A percentile compares a stretch with the other conserved stretches of the same genome.
Evolutionary conservation across 23 red algal genomes (phyloP).

Genomic region (Cyanidioschyzon merolae): DNA sequence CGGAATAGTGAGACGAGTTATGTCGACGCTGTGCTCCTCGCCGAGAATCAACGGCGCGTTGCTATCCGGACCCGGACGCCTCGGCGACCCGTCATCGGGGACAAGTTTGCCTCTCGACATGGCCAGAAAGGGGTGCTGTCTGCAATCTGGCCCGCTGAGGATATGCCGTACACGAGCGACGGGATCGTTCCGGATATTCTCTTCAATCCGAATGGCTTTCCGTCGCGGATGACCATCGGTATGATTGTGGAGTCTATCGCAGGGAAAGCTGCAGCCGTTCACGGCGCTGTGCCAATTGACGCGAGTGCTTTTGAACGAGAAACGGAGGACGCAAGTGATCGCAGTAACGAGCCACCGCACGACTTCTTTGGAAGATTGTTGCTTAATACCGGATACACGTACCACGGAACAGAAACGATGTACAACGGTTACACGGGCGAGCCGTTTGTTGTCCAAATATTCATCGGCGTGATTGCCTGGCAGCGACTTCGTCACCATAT

Average conservation of each 20-base stretch:
- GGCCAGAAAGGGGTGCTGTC: slow-evolving; percentile 92
- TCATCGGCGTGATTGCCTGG: slow-evolving; percentile 85
- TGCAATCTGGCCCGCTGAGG: slow-evolving; percentile 60
- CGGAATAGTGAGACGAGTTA: slow-evolving; percentile 27
- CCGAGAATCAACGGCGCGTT: slow-evolving; percentile 12
- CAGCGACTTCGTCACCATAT: slow-evolving; percentile 93
- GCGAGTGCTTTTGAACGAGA: slow-evolving; percentile 58
- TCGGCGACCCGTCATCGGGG: slow-evolving; percentile 66
- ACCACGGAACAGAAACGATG: slow-evolving; percentile 53
- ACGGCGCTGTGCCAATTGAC: slow-evolving; percentile 49
- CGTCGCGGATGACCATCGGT: slow-evolving; percentile 96
- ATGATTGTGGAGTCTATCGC: slow-evolving; percentile 95
- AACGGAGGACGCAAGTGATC: too few relatives aligned
- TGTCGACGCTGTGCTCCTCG: slow-evolving; percentile 28
- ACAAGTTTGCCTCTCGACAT: slow-evolving; percentile 89
- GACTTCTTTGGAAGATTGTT: slow-evolving; percentile 71
- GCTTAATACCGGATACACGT: slow-evolving; percentile 49
- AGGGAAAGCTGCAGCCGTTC: slow-evolving; percentile 58
- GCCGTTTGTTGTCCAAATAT: slow-evolving; percentile 77
- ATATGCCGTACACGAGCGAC: slow-evolving; percentile 89
- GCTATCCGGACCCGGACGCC: slow-evolving; percentile 44
- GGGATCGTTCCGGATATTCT: slow-evolving; percentile 96
- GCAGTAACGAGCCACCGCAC: slow-evolving; percentile 5
- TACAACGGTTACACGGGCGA: slow-evolving; percentile 83
- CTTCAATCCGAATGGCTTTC: slow-evolving; percentile 99